A percentile compares a stretch with the other conserved stretches of the same genome.
Conservation (phyloP, 352 stramenopile genomes). For the Phytophthora ramorum region DNA sequence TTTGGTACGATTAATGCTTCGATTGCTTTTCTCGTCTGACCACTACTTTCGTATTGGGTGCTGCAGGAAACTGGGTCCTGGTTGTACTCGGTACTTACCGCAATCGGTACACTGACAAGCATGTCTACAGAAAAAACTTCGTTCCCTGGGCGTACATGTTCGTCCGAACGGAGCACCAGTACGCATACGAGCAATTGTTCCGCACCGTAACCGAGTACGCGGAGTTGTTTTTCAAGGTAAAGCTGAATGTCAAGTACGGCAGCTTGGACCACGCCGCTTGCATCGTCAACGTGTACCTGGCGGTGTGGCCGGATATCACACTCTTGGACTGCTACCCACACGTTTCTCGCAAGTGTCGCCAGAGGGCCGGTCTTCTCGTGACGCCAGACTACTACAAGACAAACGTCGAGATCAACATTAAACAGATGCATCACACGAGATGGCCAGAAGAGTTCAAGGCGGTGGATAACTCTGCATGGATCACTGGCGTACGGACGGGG, state of each 20-base stretch:
- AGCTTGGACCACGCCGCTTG: slow-evolving; percentile 22
- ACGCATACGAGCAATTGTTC: slow-evolving; percentile 20
- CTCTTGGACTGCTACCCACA: slow-evolving; percentile 25
- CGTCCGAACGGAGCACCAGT: slow-evolving; percentile 15
- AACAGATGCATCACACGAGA: neutral
- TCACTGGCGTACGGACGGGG: neutral
- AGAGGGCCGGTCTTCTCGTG: slow-evolving; percentile 2
- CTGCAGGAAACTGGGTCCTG: slow-evolving; percentile 7
- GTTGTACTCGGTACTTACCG: slow-evolving; percentile 14
- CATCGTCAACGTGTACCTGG: slow-evolving; percentile 21
- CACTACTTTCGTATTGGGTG: neutral
- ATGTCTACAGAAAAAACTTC: slow-evolving; percentile 21
- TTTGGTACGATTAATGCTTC: neutral
- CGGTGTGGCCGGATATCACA: slow-evolving; percentile 15
- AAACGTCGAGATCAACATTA: slow-evolving; percentile 6
- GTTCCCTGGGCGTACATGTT: slow-evolving; percentile 26
- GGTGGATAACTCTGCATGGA: neutral
- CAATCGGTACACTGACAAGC: neutral
- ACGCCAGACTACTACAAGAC: neutral
- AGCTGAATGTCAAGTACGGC: slow-evolving; percentile 10
- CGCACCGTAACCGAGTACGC: neutral
- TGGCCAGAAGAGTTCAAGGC: neutral
- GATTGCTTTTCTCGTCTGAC: neutral
- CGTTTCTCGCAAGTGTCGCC: slow-evolving; percentile 14
- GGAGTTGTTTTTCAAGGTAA: slow-evolving; percentile 9